Percentiles rank a stretch among this genome's conserved stretches.
Conservation (phyloP, 257 asterid species). For the Catharanthus roseus region DNA sequence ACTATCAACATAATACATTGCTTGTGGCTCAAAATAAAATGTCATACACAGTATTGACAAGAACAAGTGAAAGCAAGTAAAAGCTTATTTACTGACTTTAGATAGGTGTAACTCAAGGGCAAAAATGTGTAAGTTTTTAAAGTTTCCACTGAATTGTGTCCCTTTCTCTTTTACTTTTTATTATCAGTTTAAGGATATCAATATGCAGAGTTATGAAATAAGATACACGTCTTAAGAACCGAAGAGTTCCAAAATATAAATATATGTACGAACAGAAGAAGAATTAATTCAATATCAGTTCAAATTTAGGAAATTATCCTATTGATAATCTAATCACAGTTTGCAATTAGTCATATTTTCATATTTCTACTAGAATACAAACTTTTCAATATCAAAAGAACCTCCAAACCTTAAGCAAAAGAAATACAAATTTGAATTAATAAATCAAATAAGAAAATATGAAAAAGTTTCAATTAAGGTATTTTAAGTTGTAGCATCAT, state of each 20-base stretch:
- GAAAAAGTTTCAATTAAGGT: background rate
- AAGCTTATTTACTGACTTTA: background rate
- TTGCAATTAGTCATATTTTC: background rate
- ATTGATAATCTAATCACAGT: background rate
- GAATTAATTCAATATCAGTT: background rate
- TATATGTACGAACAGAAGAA: background rate
- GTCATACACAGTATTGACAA: background rate
- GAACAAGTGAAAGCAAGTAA: background rate
- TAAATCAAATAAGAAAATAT: too few relatives aligned
- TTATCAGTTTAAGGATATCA: too few relatives aligned
- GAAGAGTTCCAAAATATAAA: background rate
- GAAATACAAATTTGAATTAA: too few relatives aligned
- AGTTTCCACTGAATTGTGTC: background rate
- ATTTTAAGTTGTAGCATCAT: background rate
- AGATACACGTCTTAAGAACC: background rate
- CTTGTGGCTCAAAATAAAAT: background rate
- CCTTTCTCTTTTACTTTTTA: background rate
- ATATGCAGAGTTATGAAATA: background rate
- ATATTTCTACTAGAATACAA: background rate
- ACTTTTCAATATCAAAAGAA: too few relatives aligned
- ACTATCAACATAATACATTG: background rate
- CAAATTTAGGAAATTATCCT: background rate
- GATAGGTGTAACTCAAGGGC: background rate
- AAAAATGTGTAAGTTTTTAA: background rate
- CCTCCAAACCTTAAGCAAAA: background rate